A percentile compares a stretch with the other conserved stretches of the same genome.
These are phyloP conservation scores for Annulohypoxylon bovei DNA, from an alignment of 495 filamentous ascomycete genomes.

Conservation along the genomic window DNA sequence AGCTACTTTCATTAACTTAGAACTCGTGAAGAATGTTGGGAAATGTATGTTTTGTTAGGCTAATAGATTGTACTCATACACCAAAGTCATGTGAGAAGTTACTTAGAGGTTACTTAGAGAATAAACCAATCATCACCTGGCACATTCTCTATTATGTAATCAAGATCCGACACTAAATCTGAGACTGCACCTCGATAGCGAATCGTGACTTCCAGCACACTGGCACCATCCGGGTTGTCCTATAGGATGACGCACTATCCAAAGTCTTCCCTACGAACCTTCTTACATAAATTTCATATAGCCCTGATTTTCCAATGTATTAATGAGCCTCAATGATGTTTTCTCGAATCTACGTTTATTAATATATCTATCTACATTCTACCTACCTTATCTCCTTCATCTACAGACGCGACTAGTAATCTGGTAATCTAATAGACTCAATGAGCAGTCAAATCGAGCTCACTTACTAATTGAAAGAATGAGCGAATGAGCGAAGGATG, in stretches of 20 bases:
- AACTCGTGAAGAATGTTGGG: neutral
- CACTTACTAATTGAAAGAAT: neutral
- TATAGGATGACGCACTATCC: neutral
- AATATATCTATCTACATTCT: neutral
- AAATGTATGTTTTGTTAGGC: neutral
- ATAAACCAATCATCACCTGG: neutral
- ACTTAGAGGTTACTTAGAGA: neutral
- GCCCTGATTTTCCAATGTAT: neutral
- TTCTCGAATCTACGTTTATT: neutral
- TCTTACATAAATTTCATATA: constrained; percentile 5
- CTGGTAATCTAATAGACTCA: neutral
- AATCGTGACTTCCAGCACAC: constrained; percentile 6
- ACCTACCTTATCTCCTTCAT: neutral
- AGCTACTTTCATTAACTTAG: neutral
- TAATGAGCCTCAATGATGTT: neutral
- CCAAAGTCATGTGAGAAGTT: neutral
- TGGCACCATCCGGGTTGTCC: neutral
- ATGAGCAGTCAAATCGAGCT: neutral
- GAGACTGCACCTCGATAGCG: neutral
- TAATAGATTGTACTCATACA: neutral
- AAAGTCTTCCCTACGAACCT: neutral
- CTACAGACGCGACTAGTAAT: neutral
- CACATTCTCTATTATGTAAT: constrained; percentile 6
- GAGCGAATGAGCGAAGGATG: constrained; percentile 7
- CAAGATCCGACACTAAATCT: constrained; percentile 6